phyloP scores from a whole-genome alignment of 371 early-diverging fungal species.

The Mucor velutinosus region DNA sequence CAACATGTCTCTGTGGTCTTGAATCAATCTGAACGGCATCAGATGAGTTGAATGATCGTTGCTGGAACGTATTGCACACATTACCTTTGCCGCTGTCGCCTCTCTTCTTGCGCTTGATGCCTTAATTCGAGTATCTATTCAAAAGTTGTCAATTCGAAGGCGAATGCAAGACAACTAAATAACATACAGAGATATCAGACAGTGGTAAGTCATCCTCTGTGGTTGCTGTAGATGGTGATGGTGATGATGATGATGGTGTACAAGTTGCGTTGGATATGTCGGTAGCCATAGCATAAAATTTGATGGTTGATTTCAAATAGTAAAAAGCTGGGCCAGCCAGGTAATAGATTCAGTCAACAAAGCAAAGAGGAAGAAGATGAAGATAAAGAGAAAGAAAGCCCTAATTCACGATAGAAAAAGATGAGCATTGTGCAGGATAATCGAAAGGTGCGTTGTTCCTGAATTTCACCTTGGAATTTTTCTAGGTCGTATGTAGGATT shows the following conservation, averaged over 20 bases:
- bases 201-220: not conserved
- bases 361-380: not conserved
- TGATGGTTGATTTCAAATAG: not conserved
- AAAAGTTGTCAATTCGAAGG: not conserved
- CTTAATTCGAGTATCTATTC: constrained; percentile 31
- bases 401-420: not conserved
- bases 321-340: constrained; percentile 24
- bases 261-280: constrained; percentile 7
- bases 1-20: constrained; percentile 19
- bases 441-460: not conserved
- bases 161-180: no score
- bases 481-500: not conserved
- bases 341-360: not conserved
- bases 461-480: not conserved
- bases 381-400: not conserved
- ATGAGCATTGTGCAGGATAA: not conserved
- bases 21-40: constrained; percentile 12
- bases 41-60: not conserved
- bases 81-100: constrained; percentile 32
- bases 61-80: not conserved
- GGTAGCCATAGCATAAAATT: constrained; percentile 18
- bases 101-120: constrained; percentile 27
- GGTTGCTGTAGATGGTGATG: not conserved
- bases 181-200: not conserved
- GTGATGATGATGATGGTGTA: not conserved